Conservation (phyloP, 2,329 filamentous ascomycete genomes). For the Dryadomyces quercivorus region DNA sequence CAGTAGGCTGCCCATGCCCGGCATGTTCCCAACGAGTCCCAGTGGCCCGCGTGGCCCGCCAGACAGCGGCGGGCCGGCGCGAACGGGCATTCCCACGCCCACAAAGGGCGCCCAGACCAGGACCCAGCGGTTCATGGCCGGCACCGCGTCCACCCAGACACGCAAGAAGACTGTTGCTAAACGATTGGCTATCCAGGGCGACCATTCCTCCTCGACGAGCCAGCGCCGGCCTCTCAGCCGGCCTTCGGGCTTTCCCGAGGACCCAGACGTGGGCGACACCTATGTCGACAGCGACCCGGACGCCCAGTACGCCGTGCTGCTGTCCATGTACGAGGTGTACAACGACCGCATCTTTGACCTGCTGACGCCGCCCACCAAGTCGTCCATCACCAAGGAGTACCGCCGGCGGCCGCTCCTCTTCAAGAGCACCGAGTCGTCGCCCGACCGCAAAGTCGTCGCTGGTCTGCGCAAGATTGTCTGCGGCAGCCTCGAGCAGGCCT, state of each 20-base stretch:
- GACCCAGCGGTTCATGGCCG: background rate
- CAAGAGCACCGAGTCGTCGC: constrained; percentile 79
- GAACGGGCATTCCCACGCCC: background rate
- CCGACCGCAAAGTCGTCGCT: constrained; percentile 88
- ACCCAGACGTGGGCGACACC: constrained; percentile 63
- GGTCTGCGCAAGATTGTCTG: constrained; percentile 87
- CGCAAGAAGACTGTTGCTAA: constrained; percentile 30
- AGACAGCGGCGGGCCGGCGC: constrained; percentile 26
- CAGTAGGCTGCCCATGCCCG: constrained; percentile 13
- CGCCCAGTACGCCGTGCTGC: constrained; percentile 73
- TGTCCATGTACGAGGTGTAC: constrained; percentile 99
- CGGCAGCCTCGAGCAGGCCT: constrained; percentile 65
- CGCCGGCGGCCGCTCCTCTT: constrained; percentile 76
- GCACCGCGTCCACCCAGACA: background rate
- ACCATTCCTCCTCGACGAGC: constrained; percentile 26
- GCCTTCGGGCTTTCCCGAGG: constrained; percentile 58
- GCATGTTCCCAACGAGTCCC: constrained; percentile 11
- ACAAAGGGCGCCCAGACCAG: too few relatives aligned
- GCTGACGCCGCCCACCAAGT: constrained; percentile 51
- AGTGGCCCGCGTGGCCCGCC: constrained; percentile 18
- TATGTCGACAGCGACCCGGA: constrained; percentile 52
- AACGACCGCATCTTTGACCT: constrained; percentile 97
- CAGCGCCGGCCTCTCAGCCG: constrained; percentile 53
- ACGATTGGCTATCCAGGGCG: constrained; percentile 30
- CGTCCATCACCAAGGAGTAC: constrained; percentile 53